Percentiles rank a stretch among this genome's conserved stretches.
Conservation (phyloP, 257 asterid species). For the Oldenlandia corymbosa region DNA sequence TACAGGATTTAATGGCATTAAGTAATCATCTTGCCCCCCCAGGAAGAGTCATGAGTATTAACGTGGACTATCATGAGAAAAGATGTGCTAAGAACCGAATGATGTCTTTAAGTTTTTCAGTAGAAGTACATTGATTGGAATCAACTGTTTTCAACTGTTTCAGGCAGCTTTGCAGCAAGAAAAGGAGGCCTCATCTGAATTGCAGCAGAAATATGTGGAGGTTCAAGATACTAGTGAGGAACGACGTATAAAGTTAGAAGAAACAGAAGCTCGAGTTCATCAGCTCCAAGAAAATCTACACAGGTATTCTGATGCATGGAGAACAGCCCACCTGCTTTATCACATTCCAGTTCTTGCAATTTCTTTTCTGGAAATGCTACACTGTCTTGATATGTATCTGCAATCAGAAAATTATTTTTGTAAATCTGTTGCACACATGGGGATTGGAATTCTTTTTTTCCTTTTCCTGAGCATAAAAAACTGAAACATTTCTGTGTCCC, state of each 20-base stretch:
- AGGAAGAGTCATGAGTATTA: not conserved
- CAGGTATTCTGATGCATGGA: conserved; percentile 42
- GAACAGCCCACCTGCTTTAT: conserved; percentile 1
- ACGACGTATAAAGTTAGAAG: conserved; percentile 63
- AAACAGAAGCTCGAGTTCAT: conserved; percentile 58
- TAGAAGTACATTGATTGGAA: not conserved
- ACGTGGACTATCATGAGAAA: not conserved
- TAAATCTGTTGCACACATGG: not conserved
- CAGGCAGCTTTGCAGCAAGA: conserved; percentile 62
- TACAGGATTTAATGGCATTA: not conserved
- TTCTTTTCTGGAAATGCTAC: not conserved
- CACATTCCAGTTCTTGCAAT: conserved; percentile 7
- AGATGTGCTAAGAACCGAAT: not conserved
- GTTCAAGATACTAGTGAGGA: conserved; percentile 55
- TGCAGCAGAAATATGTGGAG: conserved; percentile 57
- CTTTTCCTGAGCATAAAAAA: too few species aligned
- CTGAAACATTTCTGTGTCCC: too few species aligned
- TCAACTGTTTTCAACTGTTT: conserved; percentile 8
- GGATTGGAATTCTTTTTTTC: too few species aligned
- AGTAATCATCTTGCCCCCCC: not conserved
- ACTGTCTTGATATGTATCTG: not conserved
- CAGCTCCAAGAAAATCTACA: conserved; percentile 80
- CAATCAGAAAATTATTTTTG: not conserved
- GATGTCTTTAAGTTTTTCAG: not conserved
- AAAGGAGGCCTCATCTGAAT: conserved; percentile 45